phyloP scores from a whole-genome alignment of 1,139 yeast genomes.

The Nakaseomyces uthaithaninus region DNA sequence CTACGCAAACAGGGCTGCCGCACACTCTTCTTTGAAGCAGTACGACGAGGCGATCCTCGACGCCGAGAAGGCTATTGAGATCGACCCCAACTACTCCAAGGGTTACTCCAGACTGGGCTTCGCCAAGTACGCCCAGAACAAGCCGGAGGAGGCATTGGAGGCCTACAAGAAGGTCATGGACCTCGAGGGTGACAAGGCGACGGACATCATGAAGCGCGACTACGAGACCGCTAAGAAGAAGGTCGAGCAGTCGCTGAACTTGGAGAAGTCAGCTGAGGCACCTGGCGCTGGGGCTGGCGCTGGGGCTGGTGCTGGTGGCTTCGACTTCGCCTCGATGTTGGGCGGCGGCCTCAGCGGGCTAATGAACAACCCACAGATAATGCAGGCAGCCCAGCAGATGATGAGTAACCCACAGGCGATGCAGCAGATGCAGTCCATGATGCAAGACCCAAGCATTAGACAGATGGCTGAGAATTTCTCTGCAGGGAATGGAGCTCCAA shows the following conservation, averaged over 20 bases:
- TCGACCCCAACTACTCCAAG: constrained; percentile 76
- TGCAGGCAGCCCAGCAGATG: constrained; percentile 90
- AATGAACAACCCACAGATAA: constrained; percentile 81
- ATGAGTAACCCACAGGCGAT: constrained; percentile 84
- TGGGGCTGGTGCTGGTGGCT: constrained; percentile 45
- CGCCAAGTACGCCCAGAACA: constrained; percentile 85
- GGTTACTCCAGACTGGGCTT: constrained; percentile 94
- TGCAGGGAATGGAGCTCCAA: constrained; percentile 52
- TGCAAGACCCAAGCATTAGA: constrained; percentile 72
- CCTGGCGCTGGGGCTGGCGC: constrained; percentile 22
- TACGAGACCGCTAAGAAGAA: constrained; percentile 87
- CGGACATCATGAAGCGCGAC: constrained; percentile 89
- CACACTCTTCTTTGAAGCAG: constrained; percentile 69
- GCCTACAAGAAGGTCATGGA: constrained; percentile 86
- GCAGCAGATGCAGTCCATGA: constrained; percentile 56
- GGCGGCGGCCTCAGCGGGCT: constrained; percentile 63
- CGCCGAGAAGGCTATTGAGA: constrained; percentile 69
- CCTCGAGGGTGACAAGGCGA: constrained; percentile 74
- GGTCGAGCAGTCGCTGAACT: constrained; percentile 55
- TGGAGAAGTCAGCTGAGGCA: constrained; percentile 33
- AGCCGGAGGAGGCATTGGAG: constrained; percentile 78
- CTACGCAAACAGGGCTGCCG: constrained; percentile 94
- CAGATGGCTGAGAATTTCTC: constrained; percentile 71
- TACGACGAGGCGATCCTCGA: constrained; percentile 76
- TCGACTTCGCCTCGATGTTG: constrained; percentile 58